Percentiles rank a stretch among this genome's conserved stretches.
Conservation (phyloP, 2,329 filamentous ascomycete genomes). For the Microdochium paspali region DNA sequence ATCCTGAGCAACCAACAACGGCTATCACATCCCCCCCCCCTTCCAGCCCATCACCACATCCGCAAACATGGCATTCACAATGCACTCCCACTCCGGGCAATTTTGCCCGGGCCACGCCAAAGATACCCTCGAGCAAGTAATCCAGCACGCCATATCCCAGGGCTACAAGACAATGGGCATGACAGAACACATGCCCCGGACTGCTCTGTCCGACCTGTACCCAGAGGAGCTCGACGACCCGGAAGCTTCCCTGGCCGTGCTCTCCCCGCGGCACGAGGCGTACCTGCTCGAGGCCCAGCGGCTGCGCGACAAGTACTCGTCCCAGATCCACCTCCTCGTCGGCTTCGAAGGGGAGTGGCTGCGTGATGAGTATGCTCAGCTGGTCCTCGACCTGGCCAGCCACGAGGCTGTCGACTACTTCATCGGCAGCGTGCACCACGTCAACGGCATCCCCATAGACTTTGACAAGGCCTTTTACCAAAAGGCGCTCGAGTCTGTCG, state of each 20-base stretch:
- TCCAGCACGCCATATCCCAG: constrained; percentile 67
- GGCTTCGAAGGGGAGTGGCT: constrained; percentile 95
- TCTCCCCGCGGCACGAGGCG: constrained; percentile 51
- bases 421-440: constrained; percentile 87
- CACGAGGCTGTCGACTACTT: constrained; percentile 74
- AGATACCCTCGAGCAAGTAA: constrained; percentile 73
- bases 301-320: constrained; percentile 60
- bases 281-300: constrained; percentile 70
- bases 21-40: no score
- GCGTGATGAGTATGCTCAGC: constrained; percentile 48
- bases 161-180: constrained; percentile 78
- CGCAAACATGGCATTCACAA: constrained; percentile 77
- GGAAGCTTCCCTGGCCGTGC: constrained; percentile 33
- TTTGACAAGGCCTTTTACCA: constrained; percentile 63
- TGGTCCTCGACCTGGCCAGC: constrained; percentile 49
- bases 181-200: constrained; percentile 92
- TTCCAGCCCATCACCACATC: no score
- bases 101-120: constrained; percentile 90
- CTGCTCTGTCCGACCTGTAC: constrained; percentile 67
- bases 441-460: constrained; percentile 80
- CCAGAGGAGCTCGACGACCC: constrained; percentile 67
- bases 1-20: no score
- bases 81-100: constrained; percentile 96
- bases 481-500: constrained; percentile 42
- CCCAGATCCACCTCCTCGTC: constrained; percentile 68